Base-by-base conservation (phyloP, 352 stramenopile genomes). In the Paralagenidium karlingii region DNA sequence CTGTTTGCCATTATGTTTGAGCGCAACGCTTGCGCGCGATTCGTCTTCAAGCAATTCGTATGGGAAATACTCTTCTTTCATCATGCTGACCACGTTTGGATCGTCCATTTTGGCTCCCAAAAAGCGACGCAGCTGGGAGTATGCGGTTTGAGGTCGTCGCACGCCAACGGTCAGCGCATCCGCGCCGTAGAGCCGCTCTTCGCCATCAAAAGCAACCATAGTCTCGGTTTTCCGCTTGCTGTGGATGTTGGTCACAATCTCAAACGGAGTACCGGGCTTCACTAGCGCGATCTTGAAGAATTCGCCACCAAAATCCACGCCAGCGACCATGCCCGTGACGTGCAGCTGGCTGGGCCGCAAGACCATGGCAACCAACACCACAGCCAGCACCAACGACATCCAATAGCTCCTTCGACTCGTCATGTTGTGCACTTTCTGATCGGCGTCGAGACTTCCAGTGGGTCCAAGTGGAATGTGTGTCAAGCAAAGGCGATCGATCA, bases 211-310 rank as follows among this genome's bases (percentile, higher is more conserved):
- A 18, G 76, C 75, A 29, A 96, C 75, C 42, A 87, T 81, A 45
- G 94, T 93, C 57, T 97, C 91, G 16, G 94, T 99, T 67, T 98
- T 98, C 38, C 96, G 85, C 68, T 99, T 99, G 47, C 87, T 97
- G 55, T 97, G 87, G 36, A 96, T 65, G 60, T 99, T 98, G 18
- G 92, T 98, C 3, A 99, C 94, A 68, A 98, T 98, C 63, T 97
- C 89, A 43, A 98, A 82, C 6, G 93, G 90, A 40, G 82, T 94
- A 36, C 94, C 92, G 36, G 91, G 89, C 60, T 97, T 86, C n/a
- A 86, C 71, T 10, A 86, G 68, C 40, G 71, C 71, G 25, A 86
- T 59, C 55, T 86, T 86, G 57, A 86, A 86, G 45, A 79, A 86
- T 48, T 98, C 78, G 44, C 79, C 92, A 49, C 94, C 94, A 50